phyloP scores from a whole-genome alignment of 106 monocot genomes.

The Platanthera zijinensis region DNA sequence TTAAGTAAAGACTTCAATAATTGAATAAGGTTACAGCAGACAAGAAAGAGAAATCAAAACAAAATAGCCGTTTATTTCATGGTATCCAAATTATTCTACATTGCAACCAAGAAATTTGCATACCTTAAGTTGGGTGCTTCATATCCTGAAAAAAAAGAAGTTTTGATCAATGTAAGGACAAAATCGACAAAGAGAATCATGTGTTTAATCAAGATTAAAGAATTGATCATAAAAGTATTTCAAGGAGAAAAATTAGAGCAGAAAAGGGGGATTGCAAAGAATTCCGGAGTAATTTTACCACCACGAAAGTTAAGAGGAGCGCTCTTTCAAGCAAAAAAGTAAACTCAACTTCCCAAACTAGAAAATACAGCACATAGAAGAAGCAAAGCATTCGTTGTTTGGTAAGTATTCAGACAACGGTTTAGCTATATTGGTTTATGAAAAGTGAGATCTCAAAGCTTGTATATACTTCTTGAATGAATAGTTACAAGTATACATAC shows the following conservation, averaged over 20 bases:
- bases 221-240: neutral
- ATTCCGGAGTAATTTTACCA: neutral
- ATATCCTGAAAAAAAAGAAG: conserved; percentile 3
- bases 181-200: neutral
- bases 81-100: neutral
- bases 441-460: too few species aligned
- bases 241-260: neutral
- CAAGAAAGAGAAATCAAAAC: neutral
- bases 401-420: neutral
- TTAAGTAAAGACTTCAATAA: neutral
- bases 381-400: neutral
- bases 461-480: too few species aligned
- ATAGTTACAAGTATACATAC: too few species aligned
- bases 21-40: neutral
- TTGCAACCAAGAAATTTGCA: neutral
- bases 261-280: neutral
- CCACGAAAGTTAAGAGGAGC: neutral
- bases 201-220: neutral
- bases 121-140: conserved; percentile 2
- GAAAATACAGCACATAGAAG: neutral
- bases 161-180: neutral
- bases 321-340: neutral
- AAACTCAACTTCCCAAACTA: neutral
- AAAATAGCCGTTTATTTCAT: neutral
- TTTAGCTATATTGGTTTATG: neutral